These are phyloP conservation scores for Abrus precatorius DNA, from an alignment of 306 rosid species.

Conservation along the genomic window DNA sequence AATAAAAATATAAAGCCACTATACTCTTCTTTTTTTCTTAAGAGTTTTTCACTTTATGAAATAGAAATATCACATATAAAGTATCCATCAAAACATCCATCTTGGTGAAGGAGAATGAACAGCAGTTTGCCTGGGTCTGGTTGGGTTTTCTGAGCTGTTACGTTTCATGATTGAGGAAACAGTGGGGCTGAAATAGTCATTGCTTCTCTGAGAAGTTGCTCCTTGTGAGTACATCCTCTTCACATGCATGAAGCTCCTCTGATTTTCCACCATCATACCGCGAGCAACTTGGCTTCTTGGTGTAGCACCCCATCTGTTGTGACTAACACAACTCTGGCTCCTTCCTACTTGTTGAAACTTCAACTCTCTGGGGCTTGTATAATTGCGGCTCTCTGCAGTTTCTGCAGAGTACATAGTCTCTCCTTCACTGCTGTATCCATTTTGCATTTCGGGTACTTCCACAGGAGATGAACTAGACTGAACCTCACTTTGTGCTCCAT, in stretches of 20 bases:
- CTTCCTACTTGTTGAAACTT: slow-evolving; percentile 88
- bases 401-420: slow-evolving; percentile 99
- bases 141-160: slow-evolving; percentile 65
- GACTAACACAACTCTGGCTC: slow-evolving; percentile 94
- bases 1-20: slow-evolving; percentile 53
- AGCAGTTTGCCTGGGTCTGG: slow-evolving; percentile 74
- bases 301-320: slow-evolving; percentile 78
- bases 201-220: slow-evolving; percentile 89
- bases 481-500: slow-evolving; percentile 77
- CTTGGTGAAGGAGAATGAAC: slow-evolving; percentile 95
- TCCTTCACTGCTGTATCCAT: slow-evolving; percentile 86
- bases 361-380: slow-evolving; percentile 75
- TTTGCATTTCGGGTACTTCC: slow-evolving; percentile 64
- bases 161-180: slow-evolving; percentile 96
- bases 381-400: slow-evolving; percentile 94
- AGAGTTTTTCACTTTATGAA: slow-evolving; percentile 36
- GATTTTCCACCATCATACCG: slow-evolving; percentile 70
- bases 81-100: slow-evolving; percentile 77
- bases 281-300: slow-evolving; percentile 75
- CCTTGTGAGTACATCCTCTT: slow-evolving; percentile 92
- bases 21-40: slow-evolving; percentile 49
- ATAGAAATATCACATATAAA: slow-evolving; percentile 37
- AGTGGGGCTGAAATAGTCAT: slow-evolving; percentile 93
- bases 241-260: slow-evolving; percentile 81
- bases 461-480: slow-evolving; percentile 81